Evolutionary conservation across 306 rosid species (phyloP).

Genomic region (Prosopis cineraria): DNA sequence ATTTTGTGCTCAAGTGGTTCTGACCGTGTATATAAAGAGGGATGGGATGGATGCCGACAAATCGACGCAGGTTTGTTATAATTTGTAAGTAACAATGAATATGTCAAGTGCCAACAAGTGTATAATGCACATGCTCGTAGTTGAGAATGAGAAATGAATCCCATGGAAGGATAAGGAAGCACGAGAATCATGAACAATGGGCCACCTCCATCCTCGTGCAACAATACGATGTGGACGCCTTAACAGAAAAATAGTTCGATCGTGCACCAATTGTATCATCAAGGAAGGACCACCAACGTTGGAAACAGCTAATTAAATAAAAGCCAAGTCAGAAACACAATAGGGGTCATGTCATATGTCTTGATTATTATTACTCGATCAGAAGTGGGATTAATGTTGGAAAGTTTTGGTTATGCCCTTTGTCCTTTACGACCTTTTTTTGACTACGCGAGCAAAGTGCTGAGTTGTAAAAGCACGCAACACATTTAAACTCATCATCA

Average conservation of each 20-base stretch:
- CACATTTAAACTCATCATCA: conserved; percentile 41
- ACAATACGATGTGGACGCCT: conserved; percentile 1
- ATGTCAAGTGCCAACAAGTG: neutral
- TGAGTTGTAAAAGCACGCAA: neutral
- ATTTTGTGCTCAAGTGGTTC: too few relatives aligned
- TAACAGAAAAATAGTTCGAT: neutral
- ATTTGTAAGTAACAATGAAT: neutral
- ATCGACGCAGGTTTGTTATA: neutral
- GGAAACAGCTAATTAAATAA: neutral
- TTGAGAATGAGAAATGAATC: neutral
- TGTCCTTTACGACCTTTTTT: conserved; percentile 21
- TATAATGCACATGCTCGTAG: neutral
- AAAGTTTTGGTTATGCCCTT: conserved; percentile 18
- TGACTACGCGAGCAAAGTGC: conserved; percentile 2
- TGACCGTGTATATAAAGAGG: too few relatives aligned
- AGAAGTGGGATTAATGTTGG: conserved; percentile 45
- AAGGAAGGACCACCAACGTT: neutral
- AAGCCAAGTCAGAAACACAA: neutral
- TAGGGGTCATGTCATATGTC: conserved; percentile 22
- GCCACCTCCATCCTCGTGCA: neutral
- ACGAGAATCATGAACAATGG: neutral
- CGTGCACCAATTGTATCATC: neutral
- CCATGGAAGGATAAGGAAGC: neutral
- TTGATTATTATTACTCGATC: neutral
- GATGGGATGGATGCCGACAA: neutral